Conservation (phyloP, 2,329 filamentous ascomycete genomes). For the Phoma sp. region DNA sequence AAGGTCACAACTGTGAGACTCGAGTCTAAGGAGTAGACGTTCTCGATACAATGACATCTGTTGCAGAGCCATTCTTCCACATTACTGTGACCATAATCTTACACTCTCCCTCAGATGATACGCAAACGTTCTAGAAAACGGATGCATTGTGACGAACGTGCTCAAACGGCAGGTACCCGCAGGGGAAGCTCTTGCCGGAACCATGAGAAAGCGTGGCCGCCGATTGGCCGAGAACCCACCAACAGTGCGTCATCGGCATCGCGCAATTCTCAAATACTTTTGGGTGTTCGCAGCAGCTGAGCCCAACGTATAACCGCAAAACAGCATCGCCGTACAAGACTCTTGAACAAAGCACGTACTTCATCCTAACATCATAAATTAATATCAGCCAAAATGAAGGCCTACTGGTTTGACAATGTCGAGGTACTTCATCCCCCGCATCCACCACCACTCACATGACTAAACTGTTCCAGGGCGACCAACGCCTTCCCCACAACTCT, state of each 20-base stretch:
- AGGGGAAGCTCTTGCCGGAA: conserved; percentile 7
- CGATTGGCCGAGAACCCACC: conserved; percentile 25
- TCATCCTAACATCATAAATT: neutral
- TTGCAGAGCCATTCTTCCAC: too few relatives aligned
- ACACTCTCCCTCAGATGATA: too few relatives aligned
- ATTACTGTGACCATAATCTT: too few relatives aligned
- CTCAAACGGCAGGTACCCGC: neutral
- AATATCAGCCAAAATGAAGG: conserved; percentile 61
- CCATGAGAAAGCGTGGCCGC: conserved; percentile 37
- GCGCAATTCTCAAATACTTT: conserved; percentile 30
- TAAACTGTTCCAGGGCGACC: conserved; percentile 75
- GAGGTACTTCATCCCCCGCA: conserved; percentile 54
- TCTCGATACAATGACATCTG: too few relatives aligned
- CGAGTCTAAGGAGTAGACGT: too few relatives aligned
- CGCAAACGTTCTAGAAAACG: too few relatives aligned
- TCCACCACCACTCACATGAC: conserved; percentile 19
- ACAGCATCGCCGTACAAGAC: neutral
- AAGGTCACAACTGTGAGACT: too few relatives aligned
- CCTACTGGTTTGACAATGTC: conserved; percentile 75
- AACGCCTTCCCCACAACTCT: conserved; percentile 88
- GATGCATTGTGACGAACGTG: neutral
- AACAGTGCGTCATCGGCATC: conserved; percentile 29
- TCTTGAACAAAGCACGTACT: neutral
- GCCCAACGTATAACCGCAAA: conserved; percentile 17
- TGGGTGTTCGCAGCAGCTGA: conserved; percentile 5